Conservation (phyloP, 1,284 basidiomycete genomes). For the Cutaneotrichosporon cutaneum region DNA sequence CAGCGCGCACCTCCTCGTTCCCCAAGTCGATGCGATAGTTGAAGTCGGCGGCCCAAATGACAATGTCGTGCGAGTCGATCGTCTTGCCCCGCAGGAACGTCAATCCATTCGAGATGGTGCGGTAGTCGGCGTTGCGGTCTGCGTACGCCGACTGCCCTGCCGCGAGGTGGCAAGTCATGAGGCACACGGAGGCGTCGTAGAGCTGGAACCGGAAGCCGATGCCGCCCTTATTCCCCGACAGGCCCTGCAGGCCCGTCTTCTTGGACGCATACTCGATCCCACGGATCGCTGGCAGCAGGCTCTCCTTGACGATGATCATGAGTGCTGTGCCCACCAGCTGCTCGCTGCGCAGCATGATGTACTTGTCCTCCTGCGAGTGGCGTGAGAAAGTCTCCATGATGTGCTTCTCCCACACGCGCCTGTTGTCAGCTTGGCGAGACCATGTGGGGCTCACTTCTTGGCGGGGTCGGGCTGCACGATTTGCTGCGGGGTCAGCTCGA, state of each 20-base stretch:
- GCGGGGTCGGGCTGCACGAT: conserved; percentile 95
- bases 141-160: conserved; percentile 86
- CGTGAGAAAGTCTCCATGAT: conserved; percentile 75
- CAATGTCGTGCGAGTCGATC: conserved; percentile 80
- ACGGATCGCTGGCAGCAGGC: conserved; percentile 73
- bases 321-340: conserved; percentile 93
- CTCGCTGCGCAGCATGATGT: conserved; percentile 86
- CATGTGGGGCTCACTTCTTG: conserved; percentile 63
- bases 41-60: conserved; percentile 89
- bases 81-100: conserved; percentile 86
- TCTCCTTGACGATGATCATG: conserved; percentile 76
- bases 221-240: conserved; percentile 96
- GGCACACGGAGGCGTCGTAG: conserved; percentile 87
- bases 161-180: conserved; percentile 87
- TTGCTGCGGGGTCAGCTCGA: conserved; percentile 92
- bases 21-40: conserved; percentile 91
- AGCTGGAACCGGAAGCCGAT: conserved; percentile 90
- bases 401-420: conserved; percentile 80
- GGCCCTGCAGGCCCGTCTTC: conserved; percentile 95
- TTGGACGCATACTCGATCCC: conserved; percentile 88
- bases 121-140: conserved; percentile 90
- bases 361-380: conserved; percentile 65
- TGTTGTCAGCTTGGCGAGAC: conserved; percentile 41
- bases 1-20: conserved; percentile 71
- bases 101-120: conserved; percentile 77